A percentile compares a stretch with the other conserved stretches of the same genome.
Conservation (phyloP, 2,329 filamentous ascomycete genomes). For the Verticillium nonalfalfae region DNA sequence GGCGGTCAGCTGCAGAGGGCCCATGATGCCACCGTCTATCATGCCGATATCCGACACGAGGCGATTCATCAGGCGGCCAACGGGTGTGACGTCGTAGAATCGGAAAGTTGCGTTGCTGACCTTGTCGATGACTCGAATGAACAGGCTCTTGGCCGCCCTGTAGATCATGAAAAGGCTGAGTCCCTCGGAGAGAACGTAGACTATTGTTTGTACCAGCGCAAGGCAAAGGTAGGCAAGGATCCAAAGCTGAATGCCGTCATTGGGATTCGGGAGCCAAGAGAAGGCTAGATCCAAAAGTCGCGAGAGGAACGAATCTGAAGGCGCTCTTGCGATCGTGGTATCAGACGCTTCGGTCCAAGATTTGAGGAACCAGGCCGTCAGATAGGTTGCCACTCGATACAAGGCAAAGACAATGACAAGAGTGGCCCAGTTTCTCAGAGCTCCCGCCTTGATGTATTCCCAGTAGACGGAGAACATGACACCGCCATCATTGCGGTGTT, state of each 20-base stretch:
- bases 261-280: conserved; percentile 57
- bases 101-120: conserved; percentile 79
- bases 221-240: conserved; percentile 63
- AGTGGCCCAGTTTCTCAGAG: conserved; percentile 63
- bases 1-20: conserved; percentile 64
- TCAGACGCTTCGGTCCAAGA: conserved; percentile 78
- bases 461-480: conserved; percentile 74
- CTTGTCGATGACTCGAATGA: conserved; percentile 62
- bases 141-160: conserved; percentile 68
- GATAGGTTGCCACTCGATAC: conserved; percentile 59
- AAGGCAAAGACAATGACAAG: conserved; percentile 57
- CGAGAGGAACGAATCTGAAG: conserved; percentile 14
- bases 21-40: conserved; percentile 78
- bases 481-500: conserved; percentile 66
- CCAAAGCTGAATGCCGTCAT: conserved; percentile 66
- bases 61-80: conserved; percentile 86
- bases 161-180: conserved; percentile 75
- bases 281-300: conserved; percentile 19
- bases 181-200: conserved; percentile 55
- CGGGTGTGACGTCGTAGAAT: conserved; percentile 86
- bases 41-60: conserved; percentile 87
- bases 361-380: conserved; percentile 76
- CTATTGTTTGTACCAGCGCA: conserved; percentile 52
- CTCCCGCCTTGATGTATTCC: conserved; percentile 79
- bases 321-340: background rate